phyloP scores from a whole-genome alignment of 148 eudicot species.

The Amaranthus palmeri region DNA sequence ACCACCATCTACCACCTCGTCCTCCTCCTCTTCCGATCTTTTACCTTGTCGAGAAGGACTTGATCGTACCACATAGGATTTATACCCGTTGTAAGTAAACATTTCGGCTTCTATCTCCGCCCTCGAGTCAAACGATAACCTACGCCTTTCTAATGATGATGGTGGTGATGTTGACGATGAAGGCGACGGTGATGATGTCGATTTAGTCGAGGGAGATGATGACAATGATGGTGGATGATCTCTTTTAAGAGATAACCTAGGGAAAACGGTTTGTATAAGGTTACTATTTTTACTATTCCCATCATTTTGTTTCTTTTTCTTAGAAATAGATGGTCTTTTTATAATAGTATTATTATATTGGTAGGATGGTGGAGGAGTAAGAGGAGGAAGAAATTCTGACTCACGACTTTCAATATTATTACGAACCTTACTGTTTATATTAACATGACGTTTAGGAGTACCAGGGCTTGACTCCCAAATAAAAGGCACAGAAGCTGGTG shows the following conservation, averaged over 20 bases:
- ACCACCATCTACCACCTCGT: conserved; percentile 4
- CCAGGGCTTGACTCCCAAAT: conserved; percentile 50
- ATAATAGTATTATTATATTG: neutral
- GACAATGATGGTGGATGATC: conserved; percentile 16
- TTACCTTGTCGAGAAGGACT: too few relatives aligned
- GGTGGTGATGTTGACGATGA: neutral
- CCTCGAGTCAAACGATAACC: conserved; percentile 7
- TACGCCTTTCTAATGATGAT: neutral
- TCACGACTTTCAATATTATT: neutral
- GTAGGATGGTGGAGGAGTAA: conserved; percentile 50
- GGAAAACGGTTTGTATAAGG: conserved; percentile 18
- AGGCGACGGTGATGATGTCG: conserved; percentile 9
- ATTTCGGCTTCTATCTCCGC: neutral
- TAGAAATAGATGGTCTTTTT: neutral
- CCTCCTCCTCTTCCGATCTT: neutral
- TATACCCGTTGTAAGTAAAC: too few relatives aligned
- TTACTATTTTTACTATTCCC: conserved; percentile 19
- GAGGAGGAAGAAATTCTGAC: conserved; percentile 28
- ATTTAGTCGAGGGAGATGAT: conserved; percentile 23
- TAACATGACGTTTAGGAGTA: conserved; percentile 32
- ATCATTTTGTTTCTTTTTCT: conserved; percentile 6
- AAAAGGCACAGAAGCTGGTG: conserved; percentile 39
- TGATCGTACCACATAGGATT: too few relatives aligned
- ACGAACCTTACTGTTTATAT: conserved; percentile 3
- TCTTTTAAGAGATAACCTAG: conserved; percentile 23